phyloP scores from a whole-genome alignment of 192 early-diverging fungal species.

The Thamnidium elegans region DNA sequence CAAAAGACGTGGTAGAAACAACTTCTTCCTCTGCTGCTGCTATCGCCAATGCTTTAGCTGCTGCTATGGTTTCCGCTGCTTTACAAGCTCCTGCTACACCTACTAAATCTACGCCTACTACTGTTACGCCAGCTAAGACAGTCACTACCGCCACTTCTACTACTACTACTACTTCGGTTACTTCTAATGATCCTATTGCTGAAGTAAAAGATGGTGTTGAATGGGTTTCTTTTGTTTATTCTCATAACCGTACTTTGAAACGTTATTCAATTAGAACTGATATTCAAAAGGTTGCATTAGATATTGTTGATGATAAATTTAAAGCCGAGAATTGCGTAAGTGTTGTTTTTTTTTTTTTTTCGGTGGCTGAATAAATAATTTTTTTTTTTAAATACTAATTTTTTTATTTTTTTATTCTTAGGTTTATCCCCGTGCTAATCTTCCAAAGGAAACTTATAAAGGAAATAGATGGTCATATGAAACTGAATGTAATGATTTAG shows the following conservation, averaged over 20 bases:
- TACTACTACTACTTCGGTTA: neutral
- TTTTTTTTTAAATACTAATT: neutral
- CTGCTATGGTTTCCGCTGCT: constrained; percentile 14
- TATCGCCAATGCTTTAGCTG: constrained; percentile 23
- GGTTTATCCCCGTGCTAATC: constrained; percentile 76
- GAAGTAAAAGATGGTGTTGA: constrained; percentile 51
- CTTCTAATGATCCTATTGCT: constrained; percentile 28
- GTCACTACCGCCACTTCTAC: neutral
- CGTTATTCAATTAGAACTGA: constrained; percentile 71
- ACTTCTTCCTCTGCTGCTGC: constrained; percentile 7
- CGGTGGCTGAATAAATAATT: neutral
- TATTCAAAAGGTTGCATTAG: constrained; percentile 56
- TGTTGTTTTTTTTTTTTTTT: constrained; percentile 3
- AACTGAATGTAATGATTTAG: constrained; percentile 79
- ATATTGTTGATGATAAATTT: constrained; percentile 54
- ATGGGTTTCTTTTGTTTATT: constrained; percentile 68
- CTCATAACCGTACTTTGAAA: constrained; percentile 60
- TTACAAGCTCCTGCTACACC: neutral
- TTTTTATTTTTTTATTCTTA: constrained; percentile 17
- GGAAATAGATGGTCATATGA: constrained; percentile 87
- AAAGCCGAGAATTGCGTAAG: constrained; percentile 71
- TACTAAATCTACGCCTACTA: neutral
- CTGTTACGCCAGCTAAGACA: neutral
- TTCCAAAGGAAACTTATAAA: constrained; percentile 55
- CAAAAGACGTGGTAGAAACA: constrained; percentile 6